Evolutionary conservation across 441 rosid species (phyloP).

Genomic region (Mallotus japonicus): DNA sequence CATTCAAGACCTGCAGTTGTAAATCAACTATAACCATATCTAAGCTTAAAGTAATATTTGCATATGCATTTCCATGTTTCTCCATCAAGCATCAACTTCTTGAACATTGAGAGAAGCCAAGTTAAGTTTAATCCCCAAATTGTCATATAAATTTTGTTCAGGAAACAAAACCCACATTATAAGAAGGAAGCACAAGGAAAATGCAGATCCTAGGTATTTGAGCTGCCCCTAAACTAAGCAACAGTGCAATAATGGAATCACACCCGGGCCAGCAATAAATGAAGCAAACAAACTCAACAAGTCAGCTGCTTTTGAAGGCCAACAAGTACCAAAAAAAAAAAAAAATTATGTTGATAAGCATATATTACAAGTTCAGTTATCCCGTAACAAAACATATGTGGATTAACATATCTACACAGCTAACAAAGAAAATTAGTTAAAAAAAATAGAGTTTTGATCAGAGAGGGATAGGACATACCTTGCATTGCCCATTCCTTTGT

Average conservation of each 20-base stretch:
- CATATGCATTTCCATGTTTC: too few species aligned
- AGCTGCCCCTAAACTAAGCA: neutral
- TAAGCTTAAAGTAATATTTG: too few species aligned
- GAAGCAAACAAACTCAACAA: too few species aligned
- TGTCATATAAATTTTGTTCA: neutral
- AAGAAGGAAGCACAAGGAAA: neutral
- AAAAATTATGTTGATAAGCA: neutral
- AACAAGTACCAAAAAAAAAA: neutral
- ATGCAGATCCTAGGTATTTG: neutral
- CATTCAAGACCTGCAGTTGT: too few species aligned
- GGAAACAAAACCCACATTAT: neutral
- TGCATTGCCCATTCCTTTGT: slow-evolving; percentile 71
- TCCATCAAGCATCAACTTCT: too few species aligned
- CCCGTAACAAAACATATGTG: neutral
- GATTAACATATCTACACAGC: neutral
- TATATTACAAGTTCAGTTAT: neutral
- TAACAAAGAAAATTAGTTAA: neutral
- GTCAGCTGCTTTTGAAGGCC: neutral
- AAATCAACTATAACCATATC: too few species aligned
- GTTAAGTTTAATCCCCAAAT: neutral
- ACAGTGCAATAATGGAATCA: neutral
- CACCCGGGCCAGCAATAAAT: neutral
- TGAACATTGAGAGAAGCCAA: too few species aligned
- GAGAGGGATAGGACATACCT: slow-evolving; percentile 35
- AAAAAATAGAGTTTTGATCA: neutral